Evolutionary conservation across 2,329 filamentous ascomycete species (phyloP).

Genomic region (Aureobasidium lini): DNA sequence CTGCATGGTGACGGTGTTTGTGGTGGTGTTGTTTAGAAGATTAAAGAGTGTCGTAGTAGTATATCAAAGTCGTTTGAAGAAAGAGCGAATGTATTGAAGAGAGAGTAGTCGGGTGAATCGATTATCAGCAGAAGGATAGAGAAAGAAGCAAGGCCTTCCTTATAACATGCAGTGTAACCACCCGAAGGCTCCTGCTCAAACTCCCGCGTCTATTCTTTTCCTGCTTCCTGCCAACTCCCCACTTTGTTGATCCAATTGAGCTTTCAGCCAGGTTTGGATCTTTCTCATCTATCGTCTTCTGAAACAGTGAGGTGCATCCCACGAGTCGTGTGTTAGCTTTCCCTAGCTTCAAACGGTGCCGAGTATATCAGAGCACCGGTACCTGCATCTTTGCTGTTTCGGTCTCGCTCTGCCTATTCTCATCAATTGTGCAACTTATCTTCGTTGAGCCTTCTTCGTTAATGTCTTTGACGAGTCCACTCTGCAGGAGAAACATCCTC

Average conservation of each 20-base stretch:
- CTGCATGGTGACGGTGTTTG: conserved; percentile 10
- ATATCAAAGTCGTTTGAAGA: not conserved
- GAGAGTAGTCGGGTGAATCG: not conserved
- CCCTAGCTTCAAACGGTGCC: not conserved
- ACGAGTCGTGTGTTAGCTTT: not conserved
- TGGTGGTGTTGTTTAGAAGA: not conserved
- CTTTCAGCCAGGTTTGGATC: too few relatives aligned
- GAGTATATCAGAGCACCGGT: not conserved
- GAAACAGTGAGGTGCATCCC: not conserved
- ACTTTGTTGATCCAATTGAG: too few relatives aligned
- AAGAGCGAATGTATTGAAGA: not conserved
- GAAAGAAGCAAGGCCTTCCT: too few relatives aligned
- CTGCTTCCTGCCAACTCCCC: not conserved
- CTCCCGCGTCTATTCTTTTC: not conserved
- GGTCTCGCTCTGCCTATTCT: not conserved
- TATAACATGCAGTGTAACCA: too few relatives aligned
- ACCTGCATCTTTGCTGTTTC: not conserved
- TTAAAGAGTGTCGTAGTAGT: not conserved
- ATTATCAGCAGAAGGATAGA: too few relatives aligned
- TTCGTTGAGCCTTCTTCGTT: not conserved
- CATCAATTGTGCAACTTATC: not conserved
- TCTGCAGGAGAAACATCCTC: not conserved
- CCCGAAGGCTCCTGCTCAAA: too few relatives aligned
- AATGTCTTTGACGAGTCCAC: too few relatives aligned
- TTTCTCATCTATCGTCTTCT: not conserved